These are phyloP conservation scores for Lipomyces oligophaga DNA, from an alignment of 805 yeast genomes.

Conservation along the genomic window DNA sequence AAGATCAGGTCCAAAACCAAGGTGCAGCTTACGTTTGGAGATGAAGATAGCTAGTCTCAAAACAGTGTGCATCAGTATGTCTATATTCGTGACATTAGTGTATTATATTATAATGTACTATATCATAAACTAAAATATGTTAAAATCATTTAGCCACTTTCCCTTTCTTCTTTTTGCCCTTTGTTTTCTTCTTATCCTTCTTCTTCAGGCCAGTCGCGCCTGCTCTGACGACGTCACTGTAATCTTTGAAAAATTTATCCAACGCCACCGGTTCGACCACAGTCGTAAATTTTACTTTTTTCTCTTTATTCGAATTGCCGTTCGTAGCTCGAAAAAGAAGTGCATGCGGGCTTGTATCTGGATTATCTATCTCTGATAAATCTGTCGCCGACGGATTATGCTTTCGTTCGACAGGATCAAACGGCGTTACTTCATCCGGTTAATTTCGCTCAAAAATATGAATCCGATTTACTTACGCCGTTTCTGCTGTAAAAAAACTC, in stretches of 20 bases:
- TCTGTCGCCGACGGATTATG: constrained; percentile 17
- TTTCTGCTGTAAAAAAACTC: constrained; percentile 39
- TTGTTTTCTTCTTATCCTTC: constrained; percentile 75
- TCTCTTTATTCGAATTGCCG: constrained; percentile 48
- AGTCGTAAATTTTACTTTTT: constrained; percentile 59
- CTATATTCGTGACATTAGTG: no score
- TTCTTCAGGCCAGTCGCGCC: constrained; percentile 75
- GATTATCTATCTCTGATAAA: constrained; percentile 11
- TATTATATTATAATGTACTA: neutral
- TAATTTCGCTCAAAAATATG: constrained; percentile 7
- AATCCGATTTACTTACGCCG: constrained; percentile 30
- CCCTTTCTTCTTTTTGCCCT: constrained; percentile 50
- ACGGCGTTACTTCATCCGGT: constrained; percentile 7
- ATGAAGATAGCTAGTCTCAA: constrained; percentile 4
- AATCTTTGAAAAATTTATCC: constrained; percentile 73
- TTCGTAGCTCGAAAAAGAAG: constrained; percentile 65
- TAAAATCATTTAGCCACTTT: neutral
- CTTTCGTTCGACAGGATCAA: constrained; percentile 18
- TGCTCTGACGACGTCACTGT: constrained; percentile 61
- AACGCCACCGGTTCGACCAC: constrained; percentile 59
- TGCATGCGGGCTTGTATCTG: constrained; percentile 44
- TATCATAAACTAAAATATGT: neutral
- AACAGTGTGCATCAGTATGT: no score
- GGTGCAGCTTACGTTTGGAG: constrained; percentile 15
- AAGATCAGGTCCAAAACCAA: constrained; percentile 6